Conservation (phyloP, 2,329 filamentous ascomycete genomes). For the Xylaria sp. region DNA sequence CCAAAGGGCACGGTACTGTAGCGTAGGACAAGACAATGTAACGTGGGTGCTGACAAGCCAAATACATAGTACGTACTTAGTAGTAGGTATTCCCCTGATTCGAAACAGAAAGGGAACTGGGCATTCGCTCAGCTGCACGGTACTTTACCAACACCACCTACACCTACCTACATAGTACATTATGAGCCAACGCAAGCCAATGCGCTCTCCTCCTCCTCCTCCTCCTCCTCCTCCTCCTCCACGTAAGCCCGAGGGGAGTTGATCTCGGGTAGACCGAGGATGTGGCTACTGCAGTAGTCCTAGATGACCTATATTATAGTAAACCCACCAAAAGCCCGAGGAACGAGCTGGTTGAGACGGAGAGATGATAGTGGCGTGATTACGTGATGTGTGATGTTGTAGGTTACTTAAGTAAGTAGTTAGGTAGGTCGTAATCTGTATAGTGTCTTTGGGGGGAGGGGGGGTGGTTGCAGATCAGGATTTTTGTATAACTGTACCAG, state of each 20-base stretch:
- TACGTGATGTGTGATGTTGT: constrained; percentile 25
- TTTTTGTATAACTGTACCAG: not conserved
- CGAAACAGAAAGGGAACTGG: constrained; percentile 34
- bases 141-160: constrained; percentile 33
- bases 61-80: no score
- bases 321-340: not conserved
- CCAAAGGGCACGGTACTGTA: constrained; percentile 3
- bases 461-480: constrained; percentile 9
- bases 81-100: constrained; percentile 39
- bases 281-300: constrained; percentile 13
- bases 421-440: not conserved
- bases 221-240: no score
- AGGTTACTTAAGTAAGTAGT: not conserved
- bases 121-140: constrained; percentile 38
- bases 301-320: not conserved
- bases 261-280: constrained; percentile 33
- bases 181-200: constrained; percentile 21
- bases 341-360: constrained; percentile 4
- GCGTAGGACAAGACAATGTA: constrained; percentile 34
- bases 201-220: constrained; percentile 22
- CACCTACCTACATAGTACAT: not conserved
- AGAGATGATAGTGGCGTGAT: constrained; percentile 7
- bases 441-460: not conserved
- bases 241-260: constrained; percentile 34
- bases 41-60: constrained; percentile 38